Conservation (phyloP, 164 flowering plant genomes). For the Umbilicus rupestris region DNA sequence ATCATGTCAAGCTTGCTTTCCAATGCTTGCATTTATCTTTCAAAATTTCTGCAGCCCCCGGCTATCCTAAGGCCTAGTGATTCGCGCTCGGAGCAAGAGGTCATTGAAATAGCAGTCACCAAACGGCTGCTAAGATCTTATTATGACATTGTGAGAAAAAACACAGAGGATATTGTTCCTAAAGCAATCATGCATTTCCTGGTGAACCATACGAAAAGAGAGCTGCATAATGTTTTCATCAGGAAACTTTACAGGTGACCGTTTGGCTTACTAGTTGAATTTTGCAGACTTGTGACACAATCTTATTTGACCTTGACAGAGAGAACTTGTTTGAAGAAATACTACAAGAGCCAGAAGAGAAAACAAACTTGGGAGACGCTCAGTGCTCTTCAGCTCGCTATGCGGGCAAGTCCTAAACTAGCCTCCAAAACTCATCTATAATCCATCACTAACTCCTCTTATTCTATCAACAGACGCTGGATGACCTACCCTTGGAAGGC, state of each 20-base stretch:
- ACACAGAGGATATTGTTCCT: constrained; percentile 76
- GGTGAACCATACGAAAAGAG: constrained; percentile 87
- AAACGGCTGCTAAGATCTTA: constrained; percentile 76
- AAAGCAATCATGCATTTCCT: constrained; percentile 96
- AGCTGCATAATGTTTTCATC: constrained; percentile 90
- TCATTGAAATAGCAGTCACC: constrained; percentile 63
- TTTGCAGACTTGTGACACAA: too few species aligned
- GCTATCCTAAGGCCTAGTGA: constrained; percentile 74
- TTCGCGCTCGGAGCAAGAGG: constrained; percentile 63
- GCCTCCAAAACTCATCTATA: background rate
- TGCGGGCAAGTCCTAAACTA: constrained; percentile 38
- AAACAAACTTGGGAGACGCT: constrained; percentile 73
- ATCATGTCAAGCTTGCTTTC: too few species aligned
- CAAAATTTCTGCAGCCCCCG: constrained; percentile 53
- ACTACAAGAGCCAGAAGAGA: constrained; percentile 90
- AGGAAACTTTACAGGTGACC: constrained; percentile 81
- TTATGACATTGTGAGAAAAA: constrained; percentile 95
- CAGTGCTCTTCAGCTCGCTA: constrained; percentile 75
- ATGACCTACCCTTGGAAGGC: constrained; percentile 84
- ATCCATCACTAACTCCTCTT: background rate
- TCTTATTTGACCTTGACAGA: too few species aligned
- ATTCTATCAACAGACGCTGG: constrained; percentile 45
- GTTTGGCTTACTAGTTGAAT: too few species aligned
- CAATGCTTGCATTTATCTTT: background rate
- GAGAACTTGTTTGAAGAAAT: constrained; percentile 80